Base-by-base conservation (phyloP, 192 early-diverging fungal species). In the Rhizoclosmatium sp. region DNA sequence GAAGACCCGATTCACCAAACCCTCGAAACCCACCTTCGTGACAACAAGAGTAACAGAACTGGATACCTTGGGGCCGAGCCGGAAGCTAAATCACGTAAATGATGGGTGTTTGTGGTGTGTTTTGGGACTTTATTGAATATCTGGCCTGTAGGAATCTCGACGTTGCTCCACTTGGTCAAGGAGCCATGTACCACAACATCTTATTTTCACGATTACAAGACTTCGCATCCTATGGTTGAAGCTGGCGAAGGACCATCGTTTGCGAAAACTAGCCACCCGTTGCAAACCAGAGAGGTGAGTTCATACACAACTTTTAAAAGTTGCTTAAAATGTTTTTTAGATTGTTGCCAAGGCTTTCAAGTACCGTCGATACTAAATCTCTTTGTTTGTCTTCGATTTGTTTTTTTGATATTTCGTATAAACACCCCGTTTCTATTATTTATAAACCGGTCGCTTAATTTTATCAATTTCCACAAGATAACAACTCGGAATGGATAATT, bases 281-380 rank as follows among this genome's bases (percentile, higher is more conserved):
- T 80, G 60, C 48, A 73, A 40, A 80, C 79, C 4, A 5, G 79
- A 67, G 47, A 80, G 79, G 79, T 80, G 75, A 21, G 64, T 69
- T 31, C 31, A 31, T 42, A 1, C 61, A 64, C 9, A 12, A 19
- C 64, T 49, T 71, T 71, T 71, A 7, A 42, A 4, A 46, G 39
- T 42, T 19, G 9, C 10, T 21, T 51, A 56, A 44, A 10, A 10
- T 67, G 47, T 58, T 67, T 40, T 4, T 16, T 45, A 80, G 79
- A 80, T 80, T 69, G 79, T 80, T 14, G 47, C 16, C 44, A 80
- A 80, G 44, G 79, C 79, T 3, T 80, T 80, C 72, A 80, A 80
- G 51, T 80, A 80, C 51, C 61, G 75, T 3, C 23, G 75, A 67
- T 76, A 76, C 61, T 62, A 23, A 62, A 62, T 31, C 31, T 31